Percentiles rank a stretch among this genome's conserved stretches.
Conservation (phyloP, 1,284 basidiomycete genomes). For the Microstroma glucosiphilum region DNA sequence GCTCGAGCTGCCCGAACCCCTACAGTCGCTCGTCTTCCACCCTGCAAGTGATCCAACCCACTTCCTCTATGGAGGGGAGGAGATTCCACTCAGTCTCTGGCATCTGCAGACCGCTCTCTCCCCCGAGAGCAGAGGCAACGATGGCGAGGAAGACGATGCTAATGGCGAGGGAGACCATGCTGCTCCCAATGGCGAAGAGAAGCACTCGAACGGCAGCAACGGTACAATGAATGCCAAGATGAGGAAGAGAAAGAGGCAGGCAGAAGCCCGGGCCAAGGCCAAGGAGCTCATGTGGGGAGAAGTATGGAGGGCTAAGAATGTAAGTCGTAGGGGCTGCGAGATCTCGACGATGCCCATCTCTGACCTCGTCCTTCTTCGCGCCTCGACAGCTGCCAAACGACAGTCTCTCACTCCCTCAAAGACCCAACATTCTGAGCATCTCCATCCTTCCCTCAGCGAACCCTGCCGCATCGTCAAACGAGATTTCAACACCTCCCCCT, state of each 20-base stretch:
- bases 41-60: slow-evolving; percentile 27
- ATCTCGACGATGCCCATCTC: not conserved
- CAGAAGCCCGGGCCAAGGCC: slow-evolving; percentile 27
- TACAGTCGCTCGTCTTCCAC: slow-evolving; percentile 29
- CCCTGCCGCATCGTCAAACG: slow-evolving; percentile 9
- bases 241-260: slow-evolving; percentile 34
- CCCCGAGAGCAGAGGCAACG: not conserved
- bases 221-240: slow-evolving; percentile 24
- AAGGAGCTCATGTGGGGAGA: slow-evolving; percentile 35
- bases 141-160: not conserved
- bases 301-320: slow-evolving; percentile 38
- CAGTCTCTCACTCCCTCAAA: slow-evolving; percentile 27
- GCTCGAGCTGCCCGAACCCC: slow-evolving; percentile 28
- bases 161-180: slow-evolving; percentile 17
- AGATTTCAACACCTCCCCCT: not conserved
- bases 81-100: slow-evolving; percentile 38
- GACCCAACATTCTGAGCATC: slow-evolving; percentile 29
- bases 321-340: slow-evolving; percentile 6
- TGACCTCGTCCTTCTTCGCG: not conserved
- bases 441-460: slow-evolving; percentile 18
- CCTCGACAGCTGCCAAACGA: slow-evolving; percentile 30
- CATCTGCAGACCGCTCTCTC: slow-evolving; percentile 21
- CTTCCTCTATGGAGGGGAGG: slow-evolving; percentile 38
- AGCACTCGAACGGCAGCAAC: slow-evolving; percentile 13
- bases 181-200: slow-evolving; percentile 14